Base-by-base conservation (phyloP, 305 asterid species). In the Galium porrigens region DNA sequence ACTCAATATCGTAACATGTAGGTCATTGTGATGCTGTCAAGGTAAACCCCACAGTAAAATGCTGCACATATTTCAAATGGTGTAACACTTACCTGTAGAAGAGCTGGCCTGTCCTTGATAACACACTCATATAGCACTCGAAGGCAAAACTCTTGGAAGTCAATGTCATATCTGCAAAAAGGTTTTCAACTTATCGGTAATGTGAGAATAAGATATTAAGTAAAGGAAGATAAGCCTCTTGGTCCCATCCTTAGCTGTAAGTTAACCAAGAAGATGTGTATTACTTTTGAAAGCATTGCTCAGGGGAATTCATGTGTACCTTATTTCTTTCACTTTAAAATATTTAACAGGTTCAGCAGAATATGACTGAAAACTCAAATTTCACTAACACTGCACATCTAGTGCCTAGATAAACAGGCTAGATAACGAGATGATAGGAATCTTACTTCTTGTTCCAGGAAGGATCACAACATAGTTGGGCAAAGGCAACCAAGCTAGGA, bases 41-140 rank as follows among this genome's bases (percentile, higher is more conserved):
- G 46, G 8, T 30, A 10, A 12, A 33, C 22, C 48, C 32, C 68
- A 29, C 39, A 42, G 25, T 6, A 9, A 51, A 41, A 53, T 5
- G 1, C n/a, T 15, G 14, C 27, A 17, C 36, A 62, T 1, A 54
- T 27, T 27, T 14, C 15, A 37, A 15, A 36, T 9, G 29, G 37
- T 18, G 39, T 11, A 49, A 68, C 8, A 65, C 34, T 68, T 75
- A 84, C 98, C 96, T 92, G 98, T 51, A 92, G 71, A 74, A 89
- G 78, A 58, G 95, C 94, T 29, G 95, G 95, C 77, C 94, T 84
- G 75, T 92, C 98, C 83, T 92, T 92, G 86, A 96, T 89, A 68
- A 92, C 96, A 73, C 98, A 92, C 80, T 89, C 98, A 30, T 86
- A 92, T 67, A 92, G 75, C 27, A 92, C 89, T 85, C 87, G 95